A percentile compares a stretch with the other conserved stretches of the same genome.
Evolutionary conservation across 176 grass and related monocot species (phyloP).

Genomic region (Cymbopogon citratus): DNA sequence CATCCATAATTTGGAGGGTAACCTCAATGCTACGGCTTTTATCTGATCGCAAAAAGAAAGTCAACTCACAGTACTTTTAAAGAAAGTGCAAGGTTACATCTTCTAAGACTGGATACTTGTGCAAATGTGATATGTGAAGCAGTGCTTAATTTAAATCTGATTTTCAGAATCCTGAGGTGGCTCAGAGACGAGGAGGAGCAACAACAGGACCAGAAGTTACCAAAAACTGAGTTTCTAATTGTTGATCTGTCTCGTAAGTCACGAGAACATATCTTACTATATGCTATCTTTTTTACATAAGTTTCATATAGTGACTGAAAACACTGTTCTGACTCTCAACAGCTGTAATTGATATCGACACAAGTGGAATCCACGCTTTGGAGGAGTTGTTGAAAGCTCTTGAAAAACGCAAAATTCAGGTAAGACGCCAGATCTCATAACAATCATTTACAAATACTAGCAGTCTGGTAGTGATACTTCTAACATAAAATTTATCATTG

Average conservation of each 20-base stretch:
- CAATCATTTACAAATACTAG: neutral
- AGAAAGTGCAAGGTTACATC: neutral
- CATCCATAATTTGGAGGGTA: neutral
- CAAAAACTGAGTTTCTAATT: constrained; percentile 53
- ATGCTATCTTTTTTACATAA: neutral
- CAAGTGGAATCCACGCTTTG: constrained; percentile 67
- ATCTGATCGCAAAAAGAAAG: neutral
- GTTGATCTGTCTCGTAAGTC: constrained; percentile 92
- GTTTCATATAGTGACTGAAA: neutral
- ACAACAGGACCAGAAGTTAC: constrained; percentile 30
- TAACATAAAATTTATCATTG: neutral
- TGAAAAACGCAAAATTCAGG: constrained; percentile 62
- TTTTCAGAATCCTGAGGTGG: constrained; percentile 91
- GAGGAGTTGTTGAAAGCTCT: constrained; percentile 55
- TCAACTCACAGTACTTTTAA: neutral
- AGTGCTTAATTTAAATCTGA: neutral
- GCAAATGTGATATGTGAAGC: neutral
- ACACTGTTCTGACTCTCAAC: constrained; percentile 4
- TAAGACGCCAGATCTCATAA: neutral
- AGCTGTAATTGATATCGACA: constrained; percentile 88
- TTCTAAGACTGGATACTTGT: neutral
- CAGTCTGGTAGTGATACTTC: neutral
- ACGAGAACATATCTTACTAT: constrained; percentile 30
- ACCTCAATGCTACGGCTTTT: neutral
- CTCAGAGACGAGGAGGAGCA: constrained; percentile 73